phyloP scores from a whole-genome alignment of 345 rosid genomes.

The Citrus trifoliata region DNA sequence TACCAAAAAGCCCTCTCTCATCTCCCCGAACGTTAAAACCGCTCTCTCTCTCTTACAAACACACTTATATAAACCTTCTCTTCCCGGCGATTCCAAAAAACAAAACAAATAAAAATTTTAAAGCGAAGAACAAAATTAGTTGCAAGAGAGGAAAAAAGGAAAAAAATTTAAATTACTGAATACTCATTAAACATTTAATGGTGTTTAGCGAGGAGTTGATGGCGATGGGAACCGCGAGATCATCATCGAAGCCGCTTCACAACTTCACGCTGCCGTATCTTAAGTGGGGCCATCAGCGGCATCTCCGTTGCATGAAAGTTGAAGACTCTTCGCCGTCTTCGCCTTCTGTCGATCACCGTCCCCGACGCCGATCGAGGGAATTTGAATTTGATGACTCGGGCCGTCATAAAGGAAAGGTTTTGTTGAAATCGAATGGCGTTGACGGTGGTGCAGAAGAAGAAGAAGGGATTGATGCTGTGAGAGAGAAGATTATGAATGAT shows the following conservation, averaged over 20 bases:
- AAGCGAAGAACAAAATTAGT: background rate
- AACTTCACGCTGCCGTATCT: conserved; percentile 49
- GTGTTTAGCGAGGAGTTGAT: conserved; percentile 23
- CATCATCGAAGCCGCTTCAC: conserved; percentile 39
- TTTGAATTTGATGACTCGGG: conserved; percentile 4
- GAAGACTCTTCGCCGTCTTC: conserved; percentile 17
- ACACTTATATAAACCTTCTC: conserved; percentile 30
- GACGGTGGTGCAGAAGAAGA: conserved; percentile 28
- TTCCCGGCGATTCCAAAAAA: conserved; percentile 39
- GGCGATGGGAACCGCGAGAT: conserved; percentile 49
- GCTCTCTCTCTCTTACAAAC: conserved; percentile 7
- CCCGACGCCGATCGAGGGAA: conserved; percentile 26
- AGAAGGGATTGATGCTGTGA: conserved; percentile 58
- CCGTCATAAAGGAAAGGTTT: conserved; percentile 17
- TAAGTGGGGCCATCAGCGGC: conserved; percentile 49
- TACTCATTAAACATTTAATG: conserved; percentile 24
- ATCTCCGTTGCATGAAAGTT: conserved; percentile 41
- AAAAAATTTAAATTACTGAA: background rate
- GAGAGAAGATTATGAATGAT: conserved; percentile 55
- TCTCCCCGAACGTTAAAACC: conserved; percentile 29
- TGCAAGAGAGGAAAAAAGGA: background rate
- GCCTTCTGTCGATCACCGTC: conserved; percentile 26
- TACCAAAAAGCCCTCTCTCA: conserved; percentile 16
- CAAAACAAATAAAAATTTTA: background rate
- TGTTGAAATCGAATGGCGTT: conserved; percentile 12